phyloP scores from a whole-genome alignment of 768 basidiomycete species.

The Suillus subluteus region DNA sequence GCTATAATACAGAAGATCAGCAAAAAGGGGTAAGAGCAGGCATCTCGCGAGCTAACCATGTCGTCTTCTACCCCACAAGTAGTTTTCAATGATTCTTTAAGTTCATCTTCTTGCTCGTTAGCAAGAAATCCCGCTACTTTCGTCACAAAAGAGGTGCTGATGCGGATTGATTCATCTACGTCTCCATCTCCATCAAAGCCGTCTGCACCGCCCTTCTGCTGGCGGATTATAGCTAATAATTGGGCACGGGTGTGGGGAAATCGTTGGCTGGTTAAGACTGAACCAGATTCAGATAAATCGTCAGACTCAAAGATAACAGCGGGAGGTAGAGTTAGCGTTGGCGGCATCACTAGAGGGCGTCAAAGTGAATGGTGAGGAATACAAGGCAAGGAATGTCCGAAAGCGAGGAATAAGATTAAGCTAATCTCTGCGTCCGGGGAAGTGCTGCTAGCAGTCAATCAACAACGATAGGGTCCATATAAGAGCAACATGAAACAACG shows the following conservation, averaged over 20 bases:
- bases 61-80: constrained; percentile 72
- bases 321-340: constrained; percentile 26
- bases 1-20: constrained; percentile 41
- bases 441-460: constrained; percentile 21
- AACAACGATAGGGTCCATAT: constrained; percentile 21
- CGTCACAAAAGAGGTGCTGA: constrained; percentile 67
- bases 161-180: constrained; percentile 51
- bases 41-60: constrained; percentile 49
- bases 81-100: constrained; percentile 74
- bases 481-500: constrained; percentile 16
- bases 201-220: constrained; percentile 62
- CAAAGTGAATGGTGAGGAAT: constrained; percentile 3
- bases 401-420: constrained; percentile 18
- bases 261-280: constrained; percentile 35
- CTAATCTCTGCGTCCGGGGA: constrained; percentile 29
- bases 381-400: constrained; percentile 6
- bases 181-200: constrained; percentile 61
- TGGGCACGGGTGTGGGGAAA: constrained; percentile 87
- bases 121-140: constrained; percentile 72
- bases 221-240: constrained; percentile 71
- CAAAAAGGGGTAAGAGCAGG: constrained; percentile 22
- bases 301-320: constrained; percentile 22
- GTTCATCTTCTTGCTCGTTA: constrained; percentile 85
- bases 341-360: constrained; percentile 28
- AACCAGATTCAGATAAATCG: constrained; percentile 22